These are phyloP conservation scores for Ashbya aceris DNA, from an alignment of 1,139 yeast genomes.

Conservation along the genomic window DNA sequence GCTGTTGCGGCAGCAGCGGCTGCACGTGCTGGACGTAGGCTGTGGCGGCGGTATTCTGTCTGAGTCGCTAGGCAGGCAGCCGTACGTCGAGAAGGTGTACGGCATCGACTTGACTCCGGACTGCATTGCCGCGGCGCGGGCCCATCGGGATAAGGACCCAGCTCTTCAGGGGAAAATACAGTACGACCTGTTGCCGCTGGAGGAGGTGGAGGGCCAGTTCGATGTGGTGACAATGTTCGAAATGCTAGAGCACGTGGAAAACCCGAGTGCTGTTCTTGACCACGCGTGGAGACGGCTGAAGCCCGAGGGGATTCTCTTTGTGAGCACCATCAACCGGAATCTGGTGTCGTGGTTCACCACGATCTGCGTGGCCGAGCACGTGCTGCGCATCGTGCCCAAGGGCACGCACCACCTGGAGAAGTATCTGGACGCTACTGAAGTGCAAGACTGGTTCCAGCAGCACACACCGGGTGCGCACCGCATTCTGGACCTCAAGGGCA, in stretches of 20 bases:
- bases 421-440: conserved; percentile 71
- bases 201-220: conserved; percentile 43
- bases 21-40: conserved; percentile 74
- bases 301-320: conserved; percentile 65
- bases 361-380: conserved; percentile 78
- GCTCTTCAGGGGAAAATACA: conserved; percentile 41
- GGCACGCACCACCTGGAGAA: conserved; percentile 88
- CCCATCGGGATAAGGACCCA: conserved; percentile 64
- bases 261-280: conserved; percentile 63
- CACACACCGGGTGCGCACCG: conserved; percentile 38
- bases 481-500: conserved; percentile 64
- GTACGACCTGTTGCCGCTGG: conserved; percentile 56
- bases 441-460: conserved; percentile 52
- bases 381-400: conserved; percentile 71
- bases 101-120: conserved; percentile 85
- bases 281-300: conserved; percentile 60
- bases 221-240: conserved; percentile 89
- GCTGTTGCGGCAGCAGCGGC: conserved; percentile 32
- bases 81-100: conserved; percentile 50
- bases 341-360: conserved; percentile 89
- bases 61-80: conserved; percentile 77
- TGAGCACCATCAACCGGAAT: conserved; percentile 89
- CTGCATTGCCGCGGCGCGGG: conserved; percentile 69
- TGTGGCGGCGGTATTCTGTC: conserved; percentile 95
- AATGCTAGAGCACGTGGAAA: conserved; percentile 86